phyloP scores from a whole-genome alignment of 768 basidiomycete genomes.

The Collybia nuda region DNA sequence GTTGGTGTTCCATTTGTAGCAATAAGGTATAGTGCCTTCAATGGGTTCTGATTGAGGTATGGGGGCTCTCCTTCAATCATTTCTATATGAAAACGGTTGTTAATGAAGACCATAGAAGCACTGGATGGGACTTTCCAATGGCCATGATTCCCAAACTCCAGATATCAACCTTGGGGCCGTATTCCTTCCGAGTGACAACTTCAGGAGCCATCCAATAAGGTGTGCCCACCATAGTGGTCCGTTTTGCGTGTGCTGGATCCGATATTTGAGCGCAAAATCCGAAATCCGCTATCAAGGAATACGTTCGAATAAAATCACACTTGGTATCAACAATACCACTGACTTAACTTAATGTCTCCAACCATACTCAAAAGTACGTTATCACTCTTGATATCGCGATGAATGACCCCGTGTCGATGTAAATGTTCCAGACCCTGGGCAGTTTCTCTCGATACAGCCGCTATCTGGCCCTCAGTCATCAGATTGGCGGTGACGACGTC shows the following conservation, averaged over 20 bases:
- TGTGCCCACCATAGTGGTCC: constrained; percentile 98
- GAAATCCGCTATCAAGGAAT: constrained; percentile 73
- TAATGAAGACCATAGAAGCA: neutral
- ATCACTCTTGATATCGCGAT: constrained; percentile 99
- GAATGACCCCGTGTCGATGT: constrained; percentile 95
- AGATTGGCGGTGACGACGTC: constrained; percentile 95
- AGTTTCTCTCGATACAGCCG: constrained; percentile 92
- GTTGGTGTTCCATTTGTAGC: constrained; percentile 98
- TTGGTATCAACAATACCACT: constrained; percentile 30
- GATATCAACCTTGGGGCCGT: constrained; percentile 97
- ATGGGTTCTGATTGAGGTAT: constrained; percentile 93
- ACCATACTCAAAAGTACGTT: constrained; percentile 90
- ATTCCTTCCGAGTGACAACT: constrained; percentile 96
- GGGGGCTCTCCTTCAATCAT: constrained; percentile 99
- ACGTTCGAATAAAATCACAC: neutral
- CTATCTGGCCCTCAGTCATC: constrained; percentile 99
- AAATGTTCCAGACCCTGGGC: constrained; percentile 92
- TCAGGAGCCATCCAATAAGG: constrained; percentile 99
- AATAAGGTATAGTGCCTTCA: constrained; percentile 96
- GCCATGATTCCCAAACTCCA: constrained; percentile 98
- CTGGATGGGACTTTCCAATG: constrained; percentile 59
- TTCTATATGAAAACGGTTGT: constrained; percentile 47
- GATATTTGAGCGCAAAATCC: constrained; percentile 99
- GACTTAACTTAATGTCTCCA: constrained; percentile 98
- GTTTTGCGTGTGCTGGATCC: constrained; percentile 83